Conservation (phyloP, 805 yeast species). For the Pichia deserticola region DNA sequence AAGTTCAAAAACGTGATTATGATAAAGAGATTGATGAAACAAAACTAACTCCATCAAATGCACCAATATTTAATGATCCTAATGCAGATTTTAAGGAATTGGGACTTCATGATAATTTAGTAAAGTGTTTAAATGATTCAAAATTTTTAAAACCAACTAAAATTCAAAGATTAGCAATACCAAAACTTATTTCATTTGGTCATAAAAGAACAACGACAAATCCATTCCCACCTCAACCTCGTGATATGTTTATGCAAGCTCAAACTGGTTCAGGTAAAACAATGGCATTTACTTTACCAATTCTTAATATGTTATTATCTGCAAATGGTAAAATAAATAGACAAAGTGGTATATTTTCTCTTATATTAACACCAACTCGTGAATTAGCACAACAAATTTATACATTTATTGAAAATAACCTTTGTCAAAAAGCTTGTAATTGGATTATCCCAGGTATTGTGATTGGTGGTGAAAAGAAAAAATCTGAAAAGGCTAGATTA, state of each 20-base stretch:
- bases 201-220: conserved; percentile 20
- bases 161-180: conserved; percentile 77
- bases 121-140: conserved; percentile 49
- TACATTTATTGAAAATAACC: conserved; percentile 57
- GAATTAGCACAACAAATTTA: conserved; percentile 90
- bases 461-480: conserved; percentile 97
- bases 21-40: conserved; percentile 22
- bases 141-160: conserved; percentile 66
- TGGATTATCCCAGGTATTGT: conserved; percentile 92
- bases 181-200: conserved; percentile 37
- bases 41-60: conserved; percentile 62
- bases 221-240: conserved; percentile 13
- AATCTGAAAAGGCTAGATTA: conserved; percentile 90
- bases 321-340: conserved; percentile 52
- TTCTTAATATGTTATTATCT: conserved; percentile 50
- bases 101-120: conserved; percentile 52
- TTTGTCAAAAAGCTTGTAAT: conserved; percentile 64
- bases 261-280: conserved; percentile 99
- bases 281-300: conserved; percentile 77
- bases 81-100: conserved; percentile 53
- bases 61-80: conserved; percentile 67
- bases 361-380: conserved; percentile 88
- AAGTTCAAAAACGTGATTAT: conserved; percentile 34
- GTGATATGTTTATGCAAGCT: conserved; percentile 85
- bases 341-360: conserved; percentile 78